Evolutionary conservation across 2,329 filamentous ascomycete genomes (phyloP), one percentile per base, ranked within the genome.

Genomic region (Fusarium hainanense): DNA sequence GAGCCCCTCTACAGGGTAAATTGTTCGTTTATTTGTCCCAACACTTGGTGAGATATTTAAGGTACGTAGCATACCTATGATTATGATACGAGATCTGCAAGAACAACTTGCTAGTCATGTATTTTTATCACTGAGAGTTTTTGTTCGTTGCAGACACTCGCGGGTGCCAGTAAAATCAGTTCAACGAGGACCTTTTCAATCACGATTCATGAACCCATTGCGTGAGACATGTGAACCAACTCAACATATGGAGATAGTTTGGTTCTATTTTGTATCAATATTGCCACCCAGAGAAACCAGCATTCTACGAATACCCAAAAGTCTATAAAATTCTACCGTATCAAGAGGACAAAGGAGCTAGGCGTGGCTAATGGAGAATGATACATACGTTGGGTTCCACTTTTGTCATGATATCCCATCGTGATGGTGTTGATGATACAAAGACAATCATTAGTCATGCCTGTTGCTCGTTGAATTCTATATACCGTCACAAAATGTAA

Each of bases 1-100:
- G 61, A 50, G 59, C 59, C 68, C 63, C 68, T 67, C 51, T 62
- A 32, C 43, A 70, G 64, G 68, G 68, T 69, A 70, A 71, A 71
- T 55, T 66, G 32, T 48, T 71, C 60, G 59, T 50, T 46, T 34
- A 23, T 42, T 40, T 16, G 25, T 37, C 30, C 18, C 34, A 37
- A n/a, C 23, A 34, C 49, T 51, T 42, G 49, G 21, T 58, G 44
- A 55, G 52, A 50, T 54, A 46, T 43, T 50, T 63, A 63, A 28
- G 41, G n/a, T 42, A n/a, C 21, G 7, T 32, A 37, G 34, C 34
- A 37, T 37, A 21, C 21, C 21, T 21, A 37, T 37, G 10, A 43
- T 12, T 5, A 23, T 48, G 54, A 41, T 54, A 42, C 23, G 43
- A 61, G 63, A 57, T 56, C 30, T 54, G 43, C 32, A 50, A 52